Evolutionary conservation across 2,329 filamentous ascomycete species (phyloP).

Genomic region (Fusarium heterosporum): DNA sequence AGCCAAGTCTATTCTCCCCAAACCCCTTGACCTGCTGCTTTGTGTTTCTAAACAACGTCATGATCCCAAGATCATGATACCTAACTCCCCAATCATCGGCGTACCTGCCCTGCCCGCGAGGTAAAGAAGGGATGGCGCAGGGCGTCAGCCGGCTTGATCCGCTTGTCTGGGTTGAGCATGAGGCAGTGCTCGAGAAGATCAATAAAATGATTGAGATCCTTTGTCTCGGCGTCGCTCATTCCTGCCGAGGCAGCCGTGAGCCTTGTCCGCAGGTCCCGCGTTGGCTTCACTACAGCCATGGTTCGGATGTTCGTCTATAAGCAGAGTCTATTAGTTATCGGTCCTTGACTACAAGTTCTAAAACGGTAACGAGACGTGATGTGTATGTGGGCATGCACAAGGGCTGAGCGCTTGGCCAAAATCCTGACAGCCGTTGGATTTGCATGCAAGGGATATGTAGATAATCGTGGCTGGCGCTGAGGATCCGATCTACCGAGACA

Average conservation of each 20-base stretch:
- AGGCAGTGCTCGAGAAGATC: slow-evolving; percentile 91
- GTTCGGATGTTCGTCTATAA: slow-evolving; percentile 73
- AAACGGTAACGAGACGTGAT: slow-evolving; percentile 19
- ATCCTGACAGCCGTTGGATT: slow-evolving; percentile 31
- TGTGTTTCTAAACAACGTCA: slow-evolving; percentile 22
- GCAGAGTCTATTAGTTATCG: slow-evolving; percentile 35
- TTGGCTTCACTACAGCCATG: slow-evolving; percentile 78
- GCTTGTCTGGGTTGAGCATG: slow-evolving; percentile 90
- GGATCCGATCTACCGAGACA: slow-evolving; percentile 38
- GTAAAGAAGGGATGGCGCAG: slow-evolving; percentile 89
- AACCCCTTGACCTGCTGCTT: slow-evolving; percentile 12
- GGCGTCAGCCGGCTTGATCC: slow-evolving; percentile 87
- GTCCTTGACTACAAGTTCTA: slow-evolving; percentile 27
- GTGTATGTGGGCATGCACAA: slow-evolving; percentile 22
- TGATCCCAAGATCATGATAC: slow-evolving; percentile 16
- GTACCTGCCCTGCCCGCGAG: slow-evolving; percentile 49
- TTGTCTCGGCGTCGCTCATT: slow-evolving; percentile 78
- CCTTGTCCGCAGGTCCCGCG: slow-evolving; percentile 83
- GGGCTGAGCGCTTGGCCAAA: slow-evolving; percentile 32
- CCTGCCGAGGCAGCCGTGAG: slow-evolving; percentile 79
- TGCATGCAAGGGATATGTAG: slow-evolving; percentile 40
- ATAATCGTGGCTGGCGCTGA: slow-evolving; percentile 35
- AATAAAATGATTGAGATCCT: slow-evolving; percentile 84
- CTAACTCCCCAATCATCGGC: slow-evolving; percentile 33
- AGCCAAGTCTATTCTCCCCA: slow-evolving; percentile 23